Percentiles rank a stretch among this genome's conserved stretches.
Conservation (phyloP, 164 flowering plant genomes). For the Stephania cephalantha region DNA sequence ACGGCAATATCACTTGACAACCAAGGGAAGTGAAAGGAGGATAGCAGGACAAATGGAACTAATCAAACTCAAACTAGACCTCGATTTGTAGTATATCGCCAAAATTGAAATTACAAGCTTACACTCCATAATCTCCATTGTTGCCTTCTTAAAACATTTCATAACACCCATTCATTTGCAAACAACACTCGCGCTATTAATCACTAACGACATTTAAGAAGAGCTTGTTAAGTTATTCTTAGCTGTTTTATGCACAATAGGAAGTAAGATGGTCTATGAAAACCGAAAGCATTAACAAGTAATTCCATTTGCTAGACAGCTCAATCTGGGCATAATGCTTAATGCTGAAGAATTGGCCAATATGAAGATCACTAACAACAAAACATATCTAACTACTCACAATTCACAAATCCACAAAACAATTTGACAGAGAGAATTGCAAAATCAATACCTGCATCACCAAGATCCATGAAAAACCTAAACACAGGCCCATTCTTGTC, state of each 20-base stretch:
- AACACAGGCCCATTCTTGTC: slow-evolving; percentile 78
- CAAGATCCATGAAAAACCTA: slow-evolving; percentile 90
- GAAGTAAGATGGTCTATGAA: background rate
- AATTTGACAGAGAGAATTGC: background rate
- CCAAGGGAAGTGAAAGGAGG: no score
- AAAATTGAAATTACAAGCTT: no score
- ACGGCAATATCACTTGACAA: no score
- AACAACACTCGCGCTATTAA: background rate
- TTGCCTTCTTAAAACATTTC: background rate
- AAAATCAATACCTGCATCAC: slow-evolving; percentile 73
- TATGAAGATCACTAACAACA: background rate
- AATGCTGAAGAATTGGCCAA: background rate
- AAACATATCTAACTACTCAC: background rate
- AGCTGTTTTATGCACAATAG: background rate
- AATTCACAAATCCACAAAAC: background rate
- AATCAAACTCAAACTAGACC: no score
- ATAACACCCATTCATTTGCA: background rate
- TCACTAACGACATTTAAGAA: background rate
- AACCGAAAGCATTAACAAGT: background rate
- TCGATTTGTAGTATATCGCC: no score
- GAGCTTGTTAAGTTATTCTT: background rate
- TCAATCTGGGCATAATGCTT: background rate
- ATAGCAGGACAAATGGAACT: no score
- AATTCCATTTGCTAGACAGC: background rate
- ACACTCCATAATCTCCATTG: background rate